Percentiles rank a stretch among this genome's conserved stretches.
phyloP scores from a whole-genome alignment of 225 moss, liverwort and hornwort genomes.

The Pleurozium schreberi region DNA sequence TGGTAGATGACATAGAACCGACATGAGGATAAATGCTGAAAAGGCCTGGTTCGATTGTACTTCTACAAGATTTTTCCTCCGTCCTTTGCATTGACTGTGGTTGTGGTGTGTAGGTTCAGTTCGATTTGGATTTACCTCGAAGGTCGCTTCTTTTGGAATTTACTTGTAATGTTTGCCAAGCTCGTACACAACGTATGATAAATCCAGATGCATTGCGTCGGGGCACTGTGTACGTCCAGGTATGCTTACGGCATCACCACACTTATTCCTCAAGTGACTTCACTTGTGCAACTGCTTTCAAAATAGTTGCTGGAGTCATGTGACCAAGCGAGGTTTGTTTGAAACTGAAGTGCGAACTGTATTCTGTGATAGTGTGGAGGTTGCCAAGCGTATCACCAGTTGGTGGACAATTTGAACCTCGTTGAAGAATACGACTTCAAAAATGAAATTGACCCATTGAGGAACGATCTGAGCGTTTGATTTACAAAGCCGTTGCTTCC shows the following conservation, averaged over 20 bases:
- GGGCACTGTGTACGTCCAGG: conserved; percentile 85
- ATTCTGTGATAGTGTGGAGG: conserved; percentile 63
- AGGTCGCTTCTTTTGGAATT: conserved; percentile 65
- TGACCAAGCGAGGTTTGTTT: not conserved
- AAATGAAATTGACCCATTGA: conserved; percentile 8
- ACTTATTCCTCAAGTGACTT: not conserved
- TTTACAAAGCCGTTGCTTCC: not conserved
- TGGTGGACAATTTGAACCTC: conserved; percentile 84
- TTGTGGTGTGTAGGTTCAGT: conserved; percentile 24
- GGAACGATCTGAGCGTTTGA: conserved; percentile 9
- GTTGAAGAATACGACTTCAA: conserved; percentile 65
- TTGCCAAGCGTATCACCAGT: conserved; percentile 68
- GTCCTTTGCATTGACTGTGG: not conserved
- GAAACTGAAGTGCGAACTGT: not conserved
- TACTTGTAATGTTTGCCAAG: conserved; percentile 69
- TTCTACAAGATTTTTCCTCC: not conserved
- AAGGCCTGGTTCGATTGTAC: not conserved
- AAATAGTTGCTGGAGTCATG: not conserved
- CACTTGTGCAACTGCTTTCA: not conserved
- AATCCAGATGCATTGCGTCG: conserved; percentile 72
- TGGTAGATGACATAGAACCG: not conserved
- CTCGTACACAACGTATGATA: conserved; percentile 68
- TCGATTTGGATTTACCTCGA: conserved; percentile 48
- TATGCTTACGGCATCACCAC: not conserved
- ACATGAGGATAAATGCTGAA: not conserved